These are phyloP conservation scores for Aspergillus vadensis DNA, from an alignment of 2,329 filamentous ascomycete species.

Conservation along the genomic window DNA sequence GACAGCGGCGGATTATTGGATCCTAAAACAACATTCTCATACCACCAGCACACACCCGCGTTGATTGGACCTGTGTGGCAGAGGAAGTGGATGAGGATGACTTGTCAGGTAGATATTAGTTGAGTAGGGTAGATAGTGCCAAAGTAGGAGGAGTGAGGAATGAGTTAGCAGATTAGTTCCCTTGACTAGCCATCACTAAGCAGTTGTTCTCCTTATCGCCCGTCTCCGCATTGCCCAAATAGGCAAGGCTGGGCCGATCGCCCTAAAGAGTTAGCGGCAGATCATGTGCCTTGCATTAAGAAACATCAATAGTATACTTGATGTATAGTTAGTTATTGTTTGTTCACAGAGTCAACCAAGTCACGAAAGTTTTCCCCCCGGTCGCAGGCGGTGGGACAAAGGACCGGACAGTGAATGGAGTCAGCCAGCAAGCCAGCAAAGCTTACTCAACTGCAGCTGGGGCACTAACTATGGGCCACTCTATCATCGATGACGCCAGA, in stretches of 20 bases:
- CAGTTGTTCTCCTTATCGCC: constrained; percentile 4
- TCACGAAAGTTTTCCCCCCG: background rate
- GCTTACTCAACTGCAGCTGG: background rate
- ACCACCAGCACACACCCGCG: constrained; percentile 4
- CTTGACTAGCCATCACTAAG: too few species aligned
- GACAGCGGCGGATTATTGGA: constrained; percentile 1
- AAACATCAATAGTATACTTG: background rate
- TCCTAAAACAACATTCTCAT: constrained; percentile 6
- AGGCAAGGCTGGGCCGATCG: constrained; percentile 16
- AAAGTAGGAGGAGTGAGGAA: background rate
- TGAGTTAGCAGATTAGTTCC: background rate
- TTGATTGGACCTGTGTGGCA: background rate
- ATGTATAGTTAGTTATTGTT: background rate
- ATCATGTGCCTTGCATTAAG: constrained; percentile 8
- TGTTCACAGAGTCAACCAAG: too few species aligned
- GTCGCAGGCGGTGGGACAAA: background rate
- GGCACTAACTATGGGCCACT: constrained; percentile 3
- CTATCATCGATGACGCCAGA: constrained; percentile 30
- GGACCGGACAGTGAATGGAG: background rate
- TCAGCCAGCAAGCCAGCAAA: background rate
- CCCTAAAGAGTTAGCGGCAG: constrained; percentile 7
- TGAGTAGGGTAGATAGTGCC: background rate
- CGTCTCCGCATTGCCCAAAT: constrained; percentile 19
- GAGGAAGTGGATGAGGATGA: background rate
- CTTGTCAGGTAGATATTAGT: background rate